Evolutionary conservation across 768 basidiomycete genomes (phyloP).

Genomic region (Russula ochroleuca): DNA sequence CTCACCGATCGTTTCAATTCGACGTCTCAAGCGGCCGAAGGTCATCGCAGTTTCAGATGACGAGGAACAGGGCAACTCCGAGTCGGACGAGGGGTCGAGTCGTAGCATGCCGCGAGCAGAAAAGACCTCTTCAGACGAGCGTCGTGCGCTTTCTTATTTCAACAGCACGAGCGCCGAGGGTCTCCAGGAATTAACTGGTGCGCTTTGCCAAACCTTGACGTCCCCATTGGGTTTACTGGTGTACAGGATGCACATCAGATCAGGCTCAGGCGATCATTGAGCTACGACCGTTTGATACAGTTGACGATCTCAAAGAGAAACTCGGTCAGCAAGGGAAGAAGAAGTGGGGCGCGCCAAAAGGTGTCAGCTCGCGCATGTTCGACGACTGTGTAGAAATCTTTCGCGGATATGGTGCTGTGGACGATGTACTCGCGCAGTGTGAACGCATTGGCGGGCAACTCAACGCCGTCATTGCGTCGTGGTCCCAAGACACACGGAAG

Average conservation of each 20-base stretch:
- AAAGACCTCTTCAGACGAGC: slow-evolving; percentile 41
- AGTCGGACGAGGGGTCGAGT: slow-evolving; percentile 44
- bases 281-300: slow-evolving; percentile 73
- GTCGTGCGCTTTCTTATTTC: slow-evolving; percentile 61
- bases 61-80: slow-evolving; percentile 58
- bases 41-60: slow-evolving; percentile 60
- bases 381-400: slow-evolving; percentile 87
- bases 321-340: slow-evolving; percentile 65
- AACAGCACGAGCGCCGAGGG: slow-evolving; percentile 59
- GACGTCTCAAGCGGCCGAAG: slow-evolving; percentile 51
- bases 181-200: slow-evolving; percentile 73
- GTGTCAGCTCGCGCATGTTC: slow-evolving; percentile 85
- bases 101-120: slow-evolving; percentile 34
- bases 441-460: slow-evolving; percentile 79
- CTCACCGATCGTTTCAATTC: slow-evolving; percentile 41
- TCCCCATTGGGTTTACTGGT: slow-evolving; percentile 15
- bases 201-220: slow-evolving; percentile 23
- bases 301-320: slow-evolving; percentile 70
- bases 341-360: slow-evolving; percentile 76
- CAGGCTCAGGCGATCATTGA: slow-evolving; percentile 78
- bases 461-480: slow-evolving; percentile 68
- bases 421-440: slow-evolving; percentile 82
- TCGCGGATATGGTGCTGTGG: slow-evolving; percentile 80
- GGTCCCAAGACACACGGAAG: slow-evolving; percentile 46
- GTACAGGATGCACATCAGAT: slow-evolving; percentile 66